These are phyloP conservation scores for Globisporangium radiosum DNA, from an alignment of 352 stramenopile genomes.

Conservation along the genomic window DNA sequence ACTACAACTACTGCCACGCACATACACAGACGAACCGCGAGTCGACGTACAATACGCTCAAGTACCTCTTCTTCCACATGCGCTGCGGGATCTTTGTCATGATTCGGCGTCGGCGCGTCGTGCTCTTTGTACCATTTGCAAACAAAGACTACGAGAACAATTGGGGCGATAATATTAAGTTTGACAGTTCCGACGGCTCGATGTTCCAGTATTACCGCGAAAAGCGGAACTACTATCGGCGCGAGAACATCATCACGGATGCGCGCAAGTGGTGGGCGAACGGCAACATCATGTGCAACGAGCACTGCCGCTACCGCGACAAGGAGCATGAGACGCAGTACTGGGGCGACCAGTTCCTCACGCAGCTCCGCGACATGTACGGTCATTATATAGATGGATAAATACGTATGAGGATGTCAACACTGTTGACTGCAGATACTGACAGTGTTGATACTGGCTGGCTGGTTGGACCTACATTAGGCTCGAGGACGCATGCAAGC, in stretches of 20 bases:
- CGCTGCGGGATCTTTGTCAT: constrained; percentile 98
- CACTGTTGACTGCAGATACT: too few species aligned
- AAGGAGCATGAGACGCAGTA: constrained; percentile 92
- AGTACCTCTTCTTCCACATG: constrained; percentile 98
- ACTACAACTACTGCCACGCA: too few species aligned
- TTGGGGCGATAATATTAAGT: constrained; percentile 90
- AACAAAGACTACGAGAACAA: constrained; percentile 97
- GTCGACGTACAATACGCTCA: constrained; percentile 93
- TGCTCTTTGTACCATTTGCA: constrained; percentile 96
- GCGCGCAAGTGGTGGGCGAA: constrained; percentile 98
- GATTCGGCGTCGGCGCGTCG: constrained; percentile 92
- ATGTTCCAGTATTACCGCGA: constrained; percentile 91
- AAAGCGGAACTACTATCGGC: constrained; percentile 73
- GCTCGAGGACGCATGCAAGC: constrained; percentile 92
- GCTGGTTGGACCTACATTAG: constrained; percentile 10
- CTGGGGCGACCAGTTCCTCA: constrained; percentile 97
- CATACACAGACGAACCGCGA: constrained; percentile 49
- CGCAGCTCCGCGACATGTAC: constrained; percentile 94
- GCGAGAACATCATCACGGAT: constrained; percentile 77
- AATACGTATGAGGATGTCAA: too few species aligned
- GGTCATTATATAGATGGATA: neutral
- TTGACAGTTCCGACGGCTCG: constrained; percentile 86
- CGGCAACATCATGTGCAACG: constrained; percentile 98
- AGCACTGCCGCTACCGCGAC: constrained; percentile 85
- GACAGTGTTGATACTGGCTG: neutral